phyloP scores from a whole-genome alignment of 306 rosid species.

The Sesbania bispinosa region DNA sequence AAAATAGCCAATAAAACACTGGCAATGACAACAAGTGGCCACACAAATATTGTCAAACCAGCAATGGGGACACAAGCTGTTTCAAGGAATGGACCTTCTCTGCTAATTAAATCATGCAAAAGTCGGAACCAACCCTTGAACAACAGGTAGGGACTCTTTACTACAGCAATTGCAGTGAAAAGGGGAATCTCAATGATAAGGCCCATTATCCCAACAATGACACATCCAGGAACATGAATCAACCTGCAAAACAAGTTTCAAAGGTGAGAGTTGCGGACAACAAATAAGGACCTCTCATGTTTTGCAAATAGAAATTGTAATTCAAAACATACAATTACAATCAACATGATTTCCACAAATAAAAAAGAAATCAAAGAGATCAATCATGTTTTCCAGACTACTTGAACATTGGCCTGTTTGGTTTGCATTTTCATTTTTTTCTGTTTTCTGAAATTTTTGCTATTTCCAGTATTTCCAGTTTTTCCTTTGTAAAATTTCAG shows the following conservation, averaged over 20 bases:
- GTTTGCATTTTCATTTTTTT: too few relatives aligned
- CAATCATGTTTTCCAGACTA: background rate
- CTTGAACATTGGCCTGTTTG: background rate
- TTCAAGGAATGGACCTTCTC: slow-evolving; percentile 94
- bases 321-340: background rate
- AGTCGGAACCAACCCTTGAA: slow-evolving; percentile 80
- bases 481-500: too few relatives aligned
- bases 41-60: slow-evolving; percentile 75
- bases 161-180: slow-evolving; percentile 63
- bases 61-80: slow-evolving; percentile 86
- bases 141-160: slow-evolving; percentile 72
- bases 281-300: background rate
- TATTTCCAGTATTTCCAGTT: too few relatives aligned
- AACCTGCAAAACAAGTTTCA: slow-evolving; percentile 49
- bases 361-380: background rate
- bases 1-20: slow-evolving; percentile 59
- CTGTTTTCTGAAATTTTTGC: too few relatives aligned
- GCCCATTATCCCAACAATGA: slow-evolving; percentile 59
- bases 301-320: background rate
- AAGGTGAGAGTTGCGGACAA: background rate
- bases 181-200: slow-evolving; percentile 61
- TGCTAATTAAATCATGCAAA: slow-evolving; percentile 62
- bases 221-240: slow-evolving; percentile 72
- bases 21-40: slow-evolving; percentile 81
- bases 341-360: background rate